Evolutionary conservation across 805 yeast genomes (phyloP).

Genomic region (Yamadazyma takamatsuzukensis): DNA sequence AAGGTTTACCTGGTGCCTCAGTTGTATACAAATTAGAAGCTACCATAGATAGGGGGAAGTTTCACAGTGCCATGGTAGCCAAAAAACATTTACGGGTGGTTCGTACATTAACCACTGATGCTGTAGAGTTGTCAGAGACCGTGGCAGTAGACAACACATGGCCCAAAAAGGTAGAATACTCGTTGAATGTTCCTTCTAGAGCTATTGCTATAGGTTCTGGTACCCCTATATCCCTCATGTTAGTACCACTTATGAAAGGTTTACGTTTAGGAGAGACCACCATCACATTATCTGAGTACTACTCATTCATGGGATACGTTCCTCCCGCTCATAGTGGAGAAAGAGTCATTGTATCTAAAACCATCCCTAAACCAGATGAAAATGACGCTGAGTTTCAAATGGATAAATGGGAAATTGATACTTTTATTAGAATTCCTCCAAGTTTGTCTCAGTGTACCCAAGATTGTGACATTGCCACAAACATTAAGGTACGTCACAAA

Average conservation of each 20-base stretch:
- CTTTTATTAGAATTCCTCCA: constrained; percentile 63
- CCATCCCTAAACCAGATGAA: constrained; percentile 38
- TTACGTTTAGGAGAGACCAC: constrained; percentile 71
- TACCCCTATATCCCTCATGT: constrained; percentile 61
- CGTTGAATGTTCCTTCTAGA: constrained; percentile 79
- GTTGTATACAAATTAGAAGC: constrained; percentile 73
- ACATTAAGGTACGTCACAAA: constrained; percentile 84
- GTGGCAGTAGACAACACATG: constrained; percentile 92
- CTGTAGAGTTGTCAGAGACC: constrained; percentile 84
- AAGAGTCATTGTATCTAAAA: constrained; percentile 50
- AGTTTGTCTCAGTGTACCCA: constrained; percentile 76
- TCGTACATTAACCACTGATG: constrained; percentile 83
- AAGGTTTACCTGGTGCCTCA: constrained; percentile 81
- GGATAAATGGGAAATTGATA: constrained; percentile 69
- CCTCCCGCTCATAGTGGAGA: constrained; percentile 63
- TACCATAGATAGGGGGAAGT: constrained; percentile 76
- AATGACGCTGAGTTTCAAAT: constrained; percentile 43
- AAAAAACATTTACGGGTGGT: constrained; percentile 76
- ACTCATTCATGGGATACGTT: constrained; percentile 53
- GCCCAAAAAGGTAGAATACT: constrained; percentile 91
- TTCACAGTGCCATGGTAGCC: constrained; percentile 59
- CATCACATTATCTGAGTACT: constrained; percentile 64
- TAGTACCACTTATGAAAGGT: constrained; percentile 82
- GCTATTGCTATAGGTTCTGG: constrained; percentile 88
- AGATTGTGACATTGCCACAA: constrained; percentile 70